Base-by-base conservation (phyloP, 2,329 filamentous ascomycete species). In the Aspergillus clavatus region DNA sequence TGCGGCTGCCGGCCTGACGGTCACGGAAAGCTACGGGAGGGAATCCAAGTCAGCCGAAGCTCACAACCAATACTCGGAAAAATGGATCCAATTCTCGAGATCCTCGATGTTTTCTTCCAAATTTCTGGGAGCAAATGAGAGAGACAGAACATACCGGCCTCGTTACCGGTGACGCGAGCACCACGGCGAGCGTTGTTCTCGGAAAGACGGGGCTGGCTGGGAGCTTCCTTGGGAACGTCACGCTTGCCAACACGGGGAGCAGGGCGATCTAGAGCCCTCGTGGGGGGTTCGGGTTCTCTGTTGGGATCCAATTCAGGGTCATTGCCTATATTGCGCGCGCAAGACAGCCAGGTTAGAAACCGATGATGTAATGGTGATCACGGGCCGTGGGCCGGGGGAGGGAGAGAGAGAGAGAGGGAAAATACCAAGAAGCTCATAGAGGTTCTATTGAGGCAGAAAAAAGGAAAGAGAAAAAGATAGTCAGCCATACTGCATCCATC, bases 391-490 rank as follows among this genome's bases (percentile, higher is more conserved):
- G 27, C 7, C 40, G 22, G 51, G 47, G 50, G 46, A 57, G 56
- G 57, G 53, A 52, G 45, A 46, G 56, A 51, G 47, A 51, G 46
- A 57, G 56, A 56, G 53, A 52, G 45, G 46, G 56, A 56, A 59
- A 58, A 58, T 95, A 97, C 93, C 91, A 81, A 98, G 89, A 78
- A 95, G 85, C 82, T 93, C 91, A 82, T 87, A 97, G 69, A 87
- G 84, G 82, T 98, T 98, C 93, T 97, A 65, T 59, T 45, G 40
- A 43, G 24, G n/a, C n/a, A n/a, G n/a, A 22, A 27, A 38, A 38
- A 55, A 55, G 58, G 40, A 46, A 50, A 43, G 55, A 55, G 58
- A 40, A 46, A 50, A 43, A 16, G 43, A 38, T 50, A 50, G 59
- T 77, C 59, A 78, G 72, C 59, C 35, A 35, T 5, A 24, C 8